Conservation (phyloP, 441 rosid genomes). For the Daphne laureola region DNA sequence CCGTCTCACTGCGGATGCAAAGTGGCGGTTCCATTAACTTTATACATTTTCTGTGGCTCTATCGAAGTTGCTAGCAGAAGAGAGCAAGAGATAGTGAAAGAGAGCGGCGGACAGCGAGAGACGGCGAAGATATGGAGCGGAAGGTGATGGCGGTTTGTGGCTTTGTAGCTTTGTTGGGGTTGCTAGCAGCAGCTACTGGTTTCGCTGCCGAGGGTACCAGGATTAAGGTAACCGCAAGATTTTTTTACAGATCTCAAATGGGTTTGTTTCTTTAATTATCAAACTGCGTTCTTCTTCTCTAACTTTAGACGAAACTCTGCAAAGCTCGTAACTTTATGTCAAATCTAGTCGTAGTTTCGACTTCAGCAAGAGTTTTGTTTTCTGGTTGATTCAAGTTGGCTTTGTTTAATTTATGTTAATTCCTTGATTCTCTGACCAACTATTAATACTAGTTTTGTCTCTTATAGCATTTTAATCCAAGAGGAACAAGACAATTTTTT, state of each 20-base stretch:
- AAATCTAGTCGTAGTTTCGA: neutral
- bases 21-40: too few species aligned
- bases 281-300: neutral
- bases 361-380: neutral
- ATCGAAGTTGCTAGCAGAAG: neutral
- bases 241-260: slow-evolving; percentile 5
- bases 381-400: neutral
- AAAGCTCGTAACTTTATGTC: too few species aligned
- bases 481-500: too few species aligned
- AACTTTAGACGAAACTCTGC: neutral
- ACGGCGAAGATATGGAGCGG: slow-evolving; percentile 47
- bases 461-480: too few species aligned
- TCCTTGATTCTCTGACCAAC: too few species aligned
- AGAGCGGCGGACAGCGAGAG: neutral
- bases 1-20: neutral
- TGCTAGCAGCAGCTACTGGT: slow-evolving; percentile 66
- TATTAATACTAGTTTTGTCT: too few species aligned
- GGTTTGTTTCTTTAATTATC: slow-evolving; percentile 6
- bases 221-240: slow-evolving; percentile 48
- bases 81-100: neutral
- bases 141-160: slow-evolving; percentile 41
- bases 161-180: slow-evolving; percentile 48
- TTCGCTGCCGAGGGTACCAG: slow-evolving; percentile 81
- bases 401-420: neutral
- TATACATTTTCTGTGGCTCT: too few species aligned